phyloP scores from a whole-genome alignment of 2,329 filamentous ascomycete genomes.

The Claviceps sorghi region DNA sequence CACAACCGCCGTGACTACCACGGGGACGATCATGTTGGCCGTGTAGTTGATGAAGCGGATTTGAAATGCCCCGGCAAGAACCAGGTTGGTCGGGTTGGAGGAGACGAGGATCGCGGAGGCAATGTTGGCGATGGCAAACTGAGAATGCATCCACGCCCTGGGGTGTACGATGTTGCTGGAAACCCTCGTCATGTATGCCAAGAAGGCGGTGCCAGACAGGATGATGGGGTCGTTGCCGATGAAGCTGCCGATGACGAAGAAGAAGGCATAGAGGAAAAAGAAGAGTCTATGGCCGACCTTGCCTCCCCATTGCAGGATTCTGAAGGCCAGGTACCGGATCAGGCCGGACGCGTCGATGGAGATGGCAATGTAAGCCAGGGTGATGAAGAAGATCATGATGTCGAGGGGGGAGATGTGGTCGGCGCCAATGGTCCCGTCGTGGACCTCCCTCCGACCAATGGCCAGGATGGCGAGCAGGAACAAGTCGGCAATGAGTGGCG shows the following conservation, averaged over 20 bases:
- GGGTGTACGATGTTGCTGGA: slow-evolving; percentile 59
- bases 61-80: slow-evolving; percentile 56
- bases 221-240: slow-evolving; percentile 67
- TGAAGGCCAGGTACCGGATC: slow-evolving; percentile 56
- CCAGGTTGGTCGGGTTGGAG: slow-evolving; percentile 64
- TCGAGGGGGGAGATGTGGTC: slow-evolving; percentile 54
- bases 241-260: slow-evolving; percentile 51
- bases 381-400: slow-evolving; percentile 63
- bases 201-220: slow-evolving; percentile 57
- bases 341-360: slow-evolving; percentile 63
- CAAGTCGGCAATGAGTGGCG: slow-evolving; percentile 54
- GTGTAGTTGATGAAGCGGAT: slow-evolving; percentile 62
- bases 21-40: slow-evolving; percentile 63
- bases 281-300: slow-evolving; percentile 53
- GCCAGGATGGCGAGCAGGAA: slow-evolving; percentile 56
- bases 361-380: slow-evolving; percentile 61
- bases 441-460: slow-evolving; percentile 51
- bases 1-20: slow-evolving; percentile 50
- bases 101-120: slow-evolving; percentile 63
- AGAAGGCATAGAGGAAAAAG: slow-evolving; percentile 61
- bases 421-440: slow-evolving; percentile 52
- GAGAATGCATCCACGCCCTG: slow-evolving; percentile 57
- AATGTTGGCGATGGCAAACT: slow-evolving; percentile 60
- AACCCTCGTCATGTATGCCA: slow-evolving; percentile 64
- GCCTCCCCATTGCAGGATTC: slow-evolving; percentile 52